These are phyloP conservation scores for Copromyces sp. DNA, from an alignment of 495 filamentous ascomycete species.

Conservation along the genomic window DNA sequence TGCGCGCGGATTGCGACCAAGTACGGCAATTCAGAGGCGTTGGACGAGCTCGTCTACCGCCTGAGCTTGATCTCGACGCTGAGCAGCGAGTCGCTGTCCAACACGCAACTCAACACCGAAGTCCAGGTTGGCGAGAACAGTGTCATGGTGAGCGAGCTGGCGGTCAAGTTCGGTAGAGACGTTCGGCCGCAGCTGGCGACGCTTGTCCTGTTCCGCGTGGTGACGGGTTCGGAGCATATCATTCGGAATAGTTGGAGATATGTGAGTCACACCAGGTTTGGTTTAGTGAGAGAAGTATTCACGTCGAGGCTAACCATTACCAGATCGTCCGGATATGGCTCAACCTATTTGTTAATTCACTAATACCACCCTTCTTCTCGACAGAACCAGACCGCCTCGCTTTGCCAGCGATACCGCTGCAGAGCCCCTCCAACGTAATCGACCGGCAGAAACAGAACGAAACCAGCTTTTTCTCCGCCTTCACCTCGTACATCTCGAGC, in stretches of 20 bases:
- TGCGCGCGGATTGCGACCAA: conserved; percentile 88
- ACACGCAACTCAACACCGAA: conserved; percentile 88
- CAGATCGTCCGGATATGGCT: conserved; percentile 83
- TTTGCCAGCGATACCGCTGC: conserved; percentile 77
- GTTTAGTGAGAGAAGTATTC: neutral
- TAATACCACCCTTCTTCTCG: conserved; percentile 77
- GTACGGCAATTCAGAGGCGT: conserved; percentile 70
- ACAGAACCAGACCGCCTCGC: conserved; percentile 59
- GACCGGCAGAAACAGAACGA: conserved; percentile 75
- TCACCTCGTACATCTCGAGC: conserved; percentile 94
- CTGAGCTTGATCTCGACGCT: conserved; percentile 85
- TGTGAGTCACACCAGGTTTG: conserved; percentile 37
- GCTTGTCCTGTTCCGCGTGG: conserved; percentile 83
- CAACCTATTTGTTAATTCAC: conserved; percentile 91
- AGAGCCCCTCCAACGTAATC: conserved; percentile 85
- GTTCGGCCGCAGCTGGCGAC: conserved; percentile 89
- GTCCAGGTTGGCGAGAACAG: conserved; percentile 85
- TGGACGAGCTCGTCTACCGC: conserved; percentile 85
- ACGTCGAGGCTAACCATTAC: conserved; percentile 15
- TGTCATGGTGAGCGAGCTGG: conserved; percentile 98
- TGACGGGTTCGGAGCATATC: conserved; percentile 69
- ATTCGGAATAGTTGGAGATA: conserved; percentile 75
- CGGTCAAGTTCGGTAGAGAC: conserved; percentile 92
- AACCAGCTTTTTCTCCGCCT: conserved; percentile 78
- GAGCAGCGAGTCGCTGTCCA: conserved; percentile 60